phyloP scores from a whole-genome alignment of 805 yeast genomes.

The Candida jianshihensis region DNA sequence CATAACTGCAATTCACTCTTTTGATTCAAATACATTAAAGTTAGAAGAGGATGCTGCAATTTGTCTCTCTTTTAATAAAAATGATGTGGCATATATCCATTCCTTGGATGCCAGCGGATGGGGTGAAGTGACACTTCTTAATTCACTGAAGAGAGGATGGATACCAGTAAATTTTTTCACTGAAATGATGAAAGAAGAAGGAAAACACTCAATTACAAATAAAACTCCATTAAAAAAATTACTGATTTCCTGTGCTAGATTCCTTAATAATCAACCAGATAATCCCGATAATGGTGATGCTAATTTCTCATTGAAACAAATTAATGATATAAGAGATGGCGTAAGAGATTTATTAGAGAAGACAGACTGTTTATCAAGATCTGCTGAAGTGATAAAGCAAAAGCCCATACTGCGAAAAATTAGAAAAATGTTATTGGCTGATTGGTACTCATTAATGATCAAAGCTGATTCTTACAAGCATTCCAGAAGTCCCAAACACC shows the following conservation, averaged over 20 bases:
- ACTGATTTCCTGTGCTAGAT: constrained; percentile 58
- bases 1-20: constrained; percentile 51
- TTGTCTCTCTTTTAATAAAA: constrained; percentile 63
- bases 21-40: constrained; percentile 52
- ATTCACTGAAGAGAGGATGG: constrained; percentile 68
- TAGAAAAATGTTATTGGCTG: constrained; percentile 65
- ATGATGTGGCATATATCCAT: constrained; percentile 72
- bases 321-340: constrained; percentile 69
- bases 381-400: constrained; percentile 60
- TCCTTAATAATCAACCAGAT: constrained; percentile 57
- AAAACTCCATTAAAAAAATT: constrained; percentile 48
- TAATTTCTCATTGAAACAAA: constrained; percentile 19
- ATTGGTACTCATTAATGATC: constrained; percentile 73
- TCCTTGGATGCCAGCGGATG: constrained; percentile 77
- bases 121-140: constrained; percentile 77
- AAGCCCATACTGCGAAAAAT: constrained; percentile 54
- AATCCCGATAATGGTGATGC: constrained; percentile 29
- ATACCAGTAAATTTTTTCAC: constrained; percentile 78
- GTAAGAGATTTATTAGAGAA: constrained; percentile 55
- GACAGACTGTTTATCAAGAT: constrained; percentile 70
- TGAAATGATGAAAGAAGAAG: constrained; percentile 28
- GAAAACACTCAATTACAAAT: not conserved
- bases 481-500: constrained; percentile 48
- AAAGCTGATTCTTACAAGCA: constrained; percentile 71
- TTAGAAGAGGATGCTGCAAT: constrained; percentile 61